These are phyloP conservation scores for Claviceps pazoutovae DNA, from an alignment of 2,329 filamentous ascomycete species.

Conservation along the genomic window DNA sequence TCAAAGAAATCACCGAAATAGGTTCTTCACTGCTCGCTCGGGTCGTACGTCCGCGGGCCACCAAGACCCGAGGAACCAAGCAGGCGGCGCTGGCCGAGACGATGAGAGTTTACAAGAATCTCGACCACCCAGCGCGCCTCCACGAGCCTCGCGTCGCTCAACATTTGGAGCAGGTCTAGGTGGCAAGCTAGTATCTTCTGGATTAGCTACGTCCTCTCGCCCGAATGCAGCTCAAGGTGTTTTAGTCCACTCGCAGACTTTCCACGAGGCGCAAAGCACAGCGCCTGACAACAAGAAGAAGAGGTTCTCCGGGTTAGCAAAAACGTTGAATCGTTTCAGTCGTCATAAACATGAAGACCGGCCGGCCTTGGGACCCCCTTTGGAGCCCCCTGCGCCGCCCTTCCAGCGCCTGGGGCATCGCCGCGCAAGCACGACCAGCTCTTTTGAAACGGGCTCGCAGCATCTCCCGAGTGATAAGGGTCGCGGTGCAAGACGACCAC, in stretches of 20 bases:
- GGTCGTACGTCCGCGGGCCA: constrained; percentile 14
- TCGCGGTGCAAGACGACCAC: constrained; percentile 11
- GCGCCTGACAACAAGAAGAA: constrained; percentile 26
- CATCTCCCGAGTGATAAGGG: constrained; percentile 6
- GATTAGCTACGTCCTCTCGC: constrained; percentile 11
- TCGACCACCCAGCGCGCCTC: constrained; percentile 10
- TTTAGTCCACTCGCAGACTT: not conserved
- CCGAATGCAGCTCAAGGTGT: constrained; percentile 9
- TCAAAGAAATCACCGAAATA: constrained; percentile 24
- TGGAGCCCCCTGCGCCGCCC: constrained; percentile 8
- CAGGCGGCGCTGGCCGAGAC: not conserved
- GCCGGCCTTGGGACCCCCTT: constrained; percentile 4
- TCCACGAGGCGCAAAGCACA: constrained; percentile 3
- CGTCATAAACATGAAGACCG: not conserved
- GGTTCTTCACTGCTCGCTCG: constrained; percentile 22
- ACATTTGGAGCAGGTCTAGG: constrained; percentile 21
- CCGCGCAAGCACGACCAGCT: constrained; percentile 12
- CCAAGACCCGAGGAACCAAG: constrained; percentile 2
- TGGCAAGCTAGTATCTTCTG: constrained; percentile 8
- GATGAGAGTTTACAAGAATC: constrained; percentile 7
- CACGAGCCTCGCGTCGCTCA: constrained; percentile 23
- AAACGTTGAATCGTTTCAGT: constrained; percentile 11
- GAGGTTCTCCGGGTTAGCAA: constrained; percentile 28
- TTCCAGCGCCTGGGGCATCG: constrained; percentile 7
- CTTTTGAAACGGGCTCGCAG: constrained; percentile 9